Evolutionary conservation across 2,329 filamentous ascomycete species (phyloP).

Genomic region (Fusarium sp.): DNA sequence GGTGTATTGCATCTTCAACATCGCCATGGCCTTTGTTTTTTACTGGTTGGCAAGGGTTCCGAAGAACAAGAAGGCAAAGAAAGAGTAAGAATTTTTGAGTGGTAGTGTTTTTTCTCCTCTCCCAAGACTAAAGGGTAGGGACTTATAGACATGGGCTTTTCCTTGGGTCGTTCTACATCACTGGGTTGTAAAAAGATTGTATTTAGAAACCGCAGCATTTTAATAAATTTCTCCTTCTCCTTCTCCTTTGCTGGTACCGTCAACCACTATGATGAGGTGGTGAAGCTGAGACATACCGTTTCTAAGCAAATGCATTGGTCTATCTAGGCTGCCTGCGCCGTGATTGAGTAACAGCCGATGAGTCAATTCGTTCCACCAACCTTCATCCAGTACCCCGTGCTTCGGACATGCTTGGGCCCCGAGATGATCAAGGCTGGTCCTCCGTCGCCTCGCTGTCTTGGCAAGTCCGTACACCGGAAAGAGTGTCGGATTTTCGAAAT

Average conservation of each 20-base stretch:
- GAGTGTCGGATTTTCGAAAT: background rate
- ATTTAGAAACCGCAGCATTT: background rate
- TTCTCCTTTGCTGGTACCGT: background rate
- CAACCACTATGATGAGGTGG: background rate
- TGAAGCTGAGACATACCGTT: background rate
- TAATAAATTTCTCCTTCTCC: background rate
- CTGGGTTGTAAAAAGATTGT: background rate
- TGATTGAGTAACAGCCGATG: background rate
- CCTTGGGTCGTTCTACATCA: background rate
- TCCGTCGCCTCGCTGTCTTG: background rate
- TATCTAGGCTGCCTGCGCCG: background rate
- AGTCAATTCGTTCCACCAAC: background rate
- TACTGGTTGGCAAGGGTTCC: background rate
- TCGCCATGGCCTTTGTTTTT: background rate
- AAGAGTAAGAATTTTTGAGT: background rate
- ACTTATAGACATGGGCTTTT: background rate
- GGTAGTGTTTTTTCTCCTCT: background rate
- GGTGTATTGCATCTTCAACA: background rate
- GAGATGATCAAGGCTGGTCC: background rate
- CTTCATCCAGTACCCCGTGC: background rate
- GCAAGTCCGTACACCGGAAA: background rate
- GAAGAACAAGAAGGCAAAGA: background rate
- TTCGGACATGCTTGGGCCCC: background rate
- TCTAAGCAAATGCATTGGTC: background rate
- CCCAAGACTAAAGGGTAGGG: background rate